Conservation (phyloP, 441 rosid species). For the Arabidopsis lyrata region DNA sequence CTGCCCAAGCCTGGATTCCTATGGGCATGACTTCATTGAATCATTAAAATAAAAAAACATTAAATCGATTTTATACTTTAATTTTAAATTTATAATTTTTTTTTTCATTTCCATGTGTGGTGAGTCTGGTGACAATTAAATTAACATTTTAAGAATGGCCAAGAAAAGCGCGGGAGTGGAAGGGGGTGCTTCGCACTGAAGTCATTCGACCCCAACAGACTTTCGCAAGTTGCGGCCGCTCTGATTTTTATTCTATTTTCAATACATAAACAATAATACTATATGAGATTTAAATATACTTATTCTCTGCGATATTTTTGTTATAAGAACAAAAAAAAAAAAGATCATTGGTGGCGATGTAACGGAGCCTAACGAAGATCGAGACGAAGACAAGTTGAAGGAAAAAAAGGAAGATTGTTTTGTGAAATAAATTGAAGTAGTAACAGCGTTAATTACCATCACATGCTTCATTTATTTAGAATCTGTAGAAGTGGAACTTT, state of each 20-base stretch:
- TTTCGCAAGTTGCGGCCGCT: constrained; percentile 46
- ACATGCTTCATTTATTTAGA: constrained; percentile 32
- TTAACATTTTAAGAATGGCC: not conserved
- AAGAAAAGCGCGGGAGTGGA: constrained; percentile 36
- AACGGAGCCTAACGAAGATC: constrained; percentile 22
- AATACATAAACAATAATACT: not conserved
- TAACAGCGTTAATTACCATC: constrained; percentile 14
- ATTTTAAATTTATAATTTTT: not conserved
- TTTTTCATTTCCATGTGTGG: not conserved
- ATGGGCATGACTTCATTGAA: constrained; percentile 28
- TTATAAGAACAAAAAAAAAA: not conserved
- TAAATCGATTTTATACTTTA: not conserved
- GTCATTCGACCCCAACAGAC: constrained; percentile 40
- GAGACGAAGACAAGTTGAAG: constrained; percentile 34
- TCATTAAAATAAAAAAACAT: not conserved
- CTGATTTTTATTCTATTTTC: constrained; percentile 14
- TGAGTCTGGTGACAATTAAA: not conserved
- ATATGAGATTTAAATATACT: not conserved
- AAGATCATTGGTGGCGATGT: not conserved
- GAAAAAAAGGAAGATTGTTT: not conserved
- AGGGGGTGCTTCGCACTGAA: constrained; percentile 31
- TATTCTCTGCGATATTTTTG: constrained; percentile 15
- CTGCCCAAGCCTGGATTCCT: constrained; percentile 30
- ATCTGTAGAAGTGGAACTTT: not conserved
- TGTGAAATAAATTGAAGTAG: constrained; percentile 16